Evolutionary conservation across 1,284 basidiomycete genomes (phyloP), one percentile per base, ranked within the genome.

Genomic region (Microbotryum saponariae): DNA sequence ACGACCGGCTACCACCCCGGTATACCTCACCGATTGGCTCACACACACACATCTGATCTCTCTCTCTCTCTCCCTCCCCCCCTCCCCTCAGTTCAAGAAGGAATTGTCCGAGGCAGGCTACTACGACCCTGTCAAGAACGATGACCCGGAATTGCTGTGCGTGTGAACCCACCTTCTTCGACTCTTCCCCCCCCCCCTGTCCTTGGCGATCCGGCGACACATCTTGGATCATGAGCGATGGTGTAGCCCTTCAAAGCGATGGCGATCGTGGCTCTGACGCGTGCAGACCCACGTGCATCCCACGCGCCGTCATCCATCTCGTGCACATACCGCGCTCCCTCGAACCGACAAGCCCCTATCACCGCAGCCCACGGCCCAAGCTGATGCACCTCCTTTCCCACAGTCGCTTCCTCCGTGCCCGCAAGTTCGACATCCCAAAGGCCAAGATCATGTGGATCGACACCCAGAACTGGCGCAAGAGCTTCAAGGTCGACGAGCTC

Each of bases 391-490:
- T n/a, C 29, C 54, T 33, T 8, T 29, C 45, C 10, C 51, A 37
- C 65, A 74, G 72, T 50, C 72, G 73, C 10, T 97, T 97, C 79
- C 79, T 97, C 64, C 83, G 94, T 46, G 94, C 94, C 6, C 82
- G 94, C 69, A 94, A 89, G 76, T 97, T 97, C 73, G 91, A 97
- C 77, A 75, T 96, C 6, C 74, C 77, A 49, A 85, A 85, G 73
- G 81, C 91, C 18, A 92, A 91, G 79, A 77, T 79, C 71, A 97
- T 97, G 94, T 79, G 97, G 71, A 73, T 86, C 62, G 79, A 80
- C 58, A 85, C 85, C 58, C 92, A 97, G 76, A 79, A 92, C 70
- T 98, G 94, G 94, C 83, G 94, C 74, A 87, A 85, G 75, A 85
- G 89, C 3, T 91, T 88, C 76, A 84, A 84, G 31, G 87, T 96